These are phyloP conservation scores for Vitis rotundifolia DNA, from an alignment of 164 flowering plant species.

Conservation along the genomic window DNA sequence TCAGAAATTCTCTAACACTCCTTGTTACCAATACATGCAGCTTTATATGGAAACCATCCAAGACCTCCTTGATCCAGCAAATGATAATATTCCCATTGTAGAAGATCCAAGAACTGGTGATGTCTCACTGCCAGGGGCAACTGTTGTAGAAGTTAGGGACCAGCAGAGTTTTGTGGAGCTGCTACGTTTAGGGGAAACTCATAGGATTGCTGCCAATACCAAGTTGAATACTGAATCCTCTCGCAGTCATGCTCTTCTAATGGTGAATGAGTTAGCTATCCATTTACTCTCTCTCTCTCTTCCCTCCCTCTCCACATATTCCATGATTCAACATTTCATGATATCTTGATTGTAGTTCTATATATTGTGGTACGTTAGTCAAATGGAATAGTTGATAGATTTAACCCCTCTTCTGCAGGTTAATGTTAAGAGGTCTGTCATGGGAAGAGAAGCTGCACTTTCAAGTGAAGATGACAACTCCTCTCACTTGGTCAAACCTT, in stretches of 20 bases:
- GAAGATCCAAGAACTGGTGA: conserved; percentile 98
- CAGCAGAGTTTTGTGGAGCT: conserved; percentile 78
- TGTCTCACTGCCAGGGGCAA: conserved; percentile 95
- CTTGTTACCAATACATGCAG: conserved; percentile 39
- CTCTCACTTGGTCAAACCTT: conserved; percentile 50
- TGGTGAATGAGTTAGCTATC: conserved; percentile 50
- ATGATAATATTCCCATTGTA: conserved; percentile 86
- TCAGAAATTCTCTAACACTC: not conserved
- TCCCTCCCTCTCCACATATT: not conserved
- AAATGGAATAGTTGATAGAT: not conserved
- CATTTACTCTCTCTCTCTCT: not conserved
- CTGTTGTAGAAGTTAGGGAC: conserved; percentile 70
- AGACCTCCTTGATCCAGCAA: conserved; percentile 91
- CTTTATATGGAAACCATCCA: conserved; percentile 99
- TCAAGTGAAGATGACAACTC: conserved; percentile 59
- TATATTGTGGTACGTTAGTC: no score
- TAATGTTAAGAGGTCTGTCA: conserved; percentile 72
- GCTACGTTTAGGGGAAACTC: conserved; percentile 82
- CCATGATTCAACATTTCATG: not conserved
- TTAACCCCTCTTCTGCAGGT: conserved; percentile 47
- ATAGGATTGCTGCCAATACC: conserved; percentile 94
- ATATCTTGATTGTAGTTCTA: not conserved
- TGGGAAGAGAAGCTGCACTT: conserved; percentile 47
- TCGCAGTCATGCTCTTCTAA: conserved; percentile 94
- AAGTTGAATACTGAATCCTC: conserved; percentile 98